phyloP scores from a whole-genome alignment of 2,329 filamentous ascomycete genomes.

The Lojkania enalia region DNA sequence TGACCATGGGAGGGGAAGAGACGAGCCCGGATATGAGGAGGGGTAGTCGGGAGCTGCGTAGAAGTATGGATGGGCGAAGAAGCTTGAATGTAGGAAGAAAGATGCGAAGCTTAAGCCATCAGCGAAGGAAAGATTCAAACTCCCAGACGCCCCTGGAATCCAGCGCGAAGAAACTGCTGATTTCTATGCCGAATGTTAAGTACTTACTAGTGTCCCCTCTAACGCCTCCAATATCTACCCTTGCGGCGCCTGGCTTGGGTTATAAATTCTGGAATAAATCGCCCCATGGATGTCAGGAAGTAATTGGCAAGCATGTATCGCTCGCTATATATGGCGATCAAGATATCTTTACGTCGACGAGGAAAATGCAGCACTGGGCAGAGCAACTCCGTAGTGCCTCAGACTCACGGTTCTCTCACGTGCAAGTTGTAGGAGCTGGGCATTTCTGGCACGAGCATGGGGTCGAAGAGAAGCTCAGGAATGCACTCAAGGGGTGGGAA shows the following conservation, averaged over 20 bases:
- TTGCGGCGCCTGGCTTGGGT: constrained; percentile 38
- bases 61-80: constrained; percentile 35
- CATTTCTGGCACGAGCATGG: constrained; percentile 56
- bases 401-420: constrained; percentile 42
- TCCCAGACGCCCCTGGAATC: constrained; percentile 12
- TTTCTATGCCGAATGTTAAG: constrained; percentile 27
- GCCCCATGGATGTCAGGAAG: constrained; percentile 16
- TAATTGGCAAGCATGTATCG: constrained; percentile 47
- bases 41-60: constrained; percentile 46
- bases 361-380: constrained; percentile 69
- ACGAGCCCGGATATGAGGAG: constrained; percentile 45
- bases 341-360: constrained; percentile 71
- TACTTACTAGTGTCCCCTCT: constrained; percentile 55
- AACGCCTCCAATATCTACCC: constrained; percentile 46
- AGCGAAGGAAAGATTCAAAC: constrained; percentile 11
- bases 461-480: constrained; percentile 45
- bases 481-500: constrained; percentile 48
- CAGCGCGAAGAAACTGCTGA: not conserved
- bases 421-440: constrained; percentile 53
- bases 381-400: constrained; percentile 51
- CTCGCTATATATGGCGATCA: constrained; percentile 74
- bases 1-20: constrained; percentile 54
- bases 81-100: constrained; percentile 40
- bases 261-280: constrained; percentile 31
- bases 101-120: constrained; percentile 35